phyloP scores from a whole-genome alignment of 257 asterid genomes.

The Solanum neorickii region DNA sequence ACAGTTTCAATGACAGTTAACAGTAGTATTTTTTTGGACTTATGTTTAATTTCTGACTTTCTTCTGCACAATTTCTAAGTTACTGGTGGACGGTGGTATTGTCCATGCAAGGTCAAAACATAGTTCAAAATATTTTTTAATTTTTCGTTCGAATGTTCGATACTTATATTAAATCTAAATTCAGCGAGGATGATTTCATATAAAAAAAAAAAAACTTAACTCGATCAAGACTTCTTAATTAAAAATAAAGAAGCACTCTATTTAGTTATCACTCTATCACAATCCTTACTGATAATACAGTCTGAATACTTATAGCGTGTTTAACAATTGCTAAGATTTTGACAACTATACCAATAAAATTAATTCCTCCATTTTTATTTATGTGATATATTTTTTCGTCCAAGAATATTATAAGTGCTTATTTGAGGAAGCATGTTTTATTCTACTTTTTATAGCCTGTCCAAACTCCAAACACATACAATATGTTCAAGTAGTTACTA shows the following conservation, averaged over 20 bases:
- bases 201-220: too few relatives aligned
- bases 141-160: accelerated
- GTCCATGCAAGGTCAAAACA: background rate
- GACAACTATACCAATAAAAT: background rate
- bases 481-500: background rate
- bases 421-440: background rate
- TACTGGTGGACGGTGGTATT: background rate
- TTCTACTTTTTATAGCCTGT: background rate
- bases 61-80: background rate
- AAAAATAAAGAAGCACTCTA: too few relatives aligned
- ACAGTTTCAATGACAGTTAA: background rate
- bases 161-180: too few relatives aligned
- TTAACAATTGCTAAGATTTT: background rate
- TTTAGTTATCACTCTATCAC: too few relatives aligned
- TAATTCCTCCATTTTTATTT: accelerated
- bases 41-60: background rate
- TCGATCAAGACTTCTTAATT: too few relatives aligned
- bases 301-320: background rate
- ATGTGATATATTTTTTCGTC: background rate
- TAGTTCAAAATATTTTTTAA: too few relatives aligned
- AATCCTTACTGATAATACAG: too few relatives aligned
- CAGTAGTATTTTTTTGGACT: background rate
- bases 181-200: too few relatives aligned
- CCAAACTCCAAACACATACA: too few relatives aligned
- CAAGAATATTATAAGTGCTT: background rate